Conservation (phyloP, 345 rosid species). For the Alliaria petiolata region DNA sequence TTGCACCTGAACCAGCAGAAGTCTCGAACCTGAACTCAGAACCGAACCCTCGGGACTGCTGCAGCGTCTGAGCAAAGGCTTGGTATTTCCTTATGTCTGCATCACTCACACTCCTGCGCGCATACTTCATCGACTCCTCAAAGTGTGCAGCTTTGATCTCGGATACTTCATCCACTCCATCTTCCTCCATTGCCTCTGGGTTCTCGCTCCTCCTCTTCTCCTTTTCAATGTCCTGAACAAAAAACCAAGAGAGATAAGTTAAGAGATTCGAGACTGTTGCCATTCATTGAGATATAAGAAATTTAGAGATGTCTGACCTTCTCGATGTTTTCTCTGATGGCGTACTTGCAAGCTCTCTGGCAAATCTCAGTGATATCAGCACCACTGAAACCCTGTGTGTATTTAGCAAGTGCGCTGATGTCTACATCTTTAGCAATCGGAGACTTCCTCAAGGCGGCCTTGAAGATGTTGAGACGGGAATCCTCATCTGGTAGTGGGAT, state of each 20-base stretch:
- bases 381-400: slow-evolving; percentile 94
- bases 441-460: slow-evolving; percentile 87
- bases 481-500: slow-evolving; percentile 98
- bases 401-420: slow-evolving; percentile 85
- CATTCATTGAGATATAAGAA: neutral
- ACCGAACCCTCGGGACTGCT: slow-evolving; percentile 96
- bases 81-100: slow-evolving; percentile 95
- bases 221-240: slow-evolving; percentile 82
- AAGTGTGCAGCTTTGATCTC: slow-evolving; percentile 93
- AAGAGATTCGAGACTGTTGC: neutral
- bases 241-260: neutral
- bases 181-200: slow-evolving; percentile 99
- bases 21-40: slow-evolving; percentile 73
- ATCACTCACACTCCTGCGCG: slow-evolving; percentile 94
- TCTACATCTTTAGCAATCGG: slow-evolving; percentile 92
- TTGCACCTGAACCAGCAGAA: slow-evolving; percentile 51
- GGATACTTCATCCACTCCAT: slow-evolving; percentile 69
- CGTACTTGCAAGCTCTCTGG: slow-evolving; percentile 93
- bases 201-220: slow-evolving; percentile 83
- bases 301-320: slow-evolving; percentile 36
- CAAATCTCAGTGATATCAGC: slow-evolving; percentile 98
- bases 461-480: slow-evolving; percentile 78
- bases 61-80: slow-evolving; percentile 95
- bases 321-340: slow-evolving; percentile 94
- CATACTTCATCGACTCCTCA: slow-evolving; percentile 96